A percentile compares a stretch with the other conserved stretches of the same genome.
These are phyloP conservation scores for Fusarium tjaetaba DNA, from an alignment of 2,329 filamentous ascomycete species.

Conservation along the genomic window DNA sequence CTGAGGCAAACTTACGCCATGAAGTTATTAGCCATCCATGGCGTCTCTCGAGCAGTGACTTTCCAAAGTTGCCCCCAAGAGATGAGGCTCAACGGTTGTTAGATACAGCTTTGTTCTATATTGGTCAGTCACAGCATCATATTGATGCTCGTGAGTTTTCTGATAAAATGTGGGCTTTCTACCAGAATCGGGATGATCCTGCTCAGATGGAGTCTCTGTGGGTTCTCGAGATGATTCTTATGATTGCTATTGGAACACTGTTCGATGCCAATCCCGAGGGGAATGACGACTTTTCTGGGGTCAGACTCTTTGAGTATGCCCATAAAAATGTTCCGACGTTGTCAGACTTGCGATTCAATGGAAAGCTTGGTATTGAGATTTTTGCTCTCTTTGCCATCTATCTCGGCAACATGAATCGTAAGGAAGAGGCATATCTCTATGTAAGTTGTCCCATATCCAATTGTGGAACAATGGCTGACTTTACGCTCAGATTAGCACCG, in stretches of 20 bases:
- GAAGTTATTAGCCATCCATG: slow-evolving; percentile 33
- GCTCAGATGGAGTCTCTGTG: slow-evolving; percentile 37
- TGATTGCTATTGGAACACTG: slow-evolving; percentile 40
- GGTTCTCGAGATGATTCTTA: slow-evolving; percentile 43
- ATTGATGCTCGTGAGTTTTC: slow-evolving; percentile 42
- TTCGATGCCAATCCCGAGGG: slow-evolving; percentile 42
- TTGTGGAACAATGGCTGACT: neutral
- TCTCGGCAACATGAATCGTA: slow-evolving; percentile 39
- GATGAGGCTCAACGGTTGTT: slow-evolving; percentile 38
- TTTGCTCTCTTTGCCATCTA: slow-evolving; percentile 42
- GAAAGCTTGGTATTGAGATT: slow-evolving; percentile 44
- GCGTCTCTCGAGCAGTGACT: slow-evolving; percentile 37
- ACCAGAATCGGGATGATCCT: slow-evolving; percentile 37
- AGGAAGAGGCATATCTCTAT: slow-evolving; percentile 42
- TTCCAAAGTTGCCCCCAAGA: slow-evolving; percentile 36
- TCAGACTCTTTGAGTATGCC: slow-evolving; percentile 39
- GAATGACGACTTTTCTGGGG: slow-evolving; percentile 38
- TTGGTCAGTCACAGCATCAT: slow-evolving; percentile 42
- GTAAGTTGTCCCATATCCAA: neutral
- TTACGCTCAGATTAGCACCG: slow-evolving; percentile 39
- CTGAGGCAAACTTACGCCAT: slow-evolving; percentile 26
- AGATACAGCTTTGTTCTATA: slow-evolving; percentile 40
- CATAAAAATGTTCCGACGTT: slow-evolving; percentile 43
- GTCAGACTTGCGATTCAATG: slow-evolving; percentile 41
- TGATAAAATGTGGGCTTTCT: slow-evolving; percentile 42